These are phyloP conservation scores for Anastatica hierochuntica DNA, from an alignment of 345 rosid species.

Conservation along the genomic window DNA sequence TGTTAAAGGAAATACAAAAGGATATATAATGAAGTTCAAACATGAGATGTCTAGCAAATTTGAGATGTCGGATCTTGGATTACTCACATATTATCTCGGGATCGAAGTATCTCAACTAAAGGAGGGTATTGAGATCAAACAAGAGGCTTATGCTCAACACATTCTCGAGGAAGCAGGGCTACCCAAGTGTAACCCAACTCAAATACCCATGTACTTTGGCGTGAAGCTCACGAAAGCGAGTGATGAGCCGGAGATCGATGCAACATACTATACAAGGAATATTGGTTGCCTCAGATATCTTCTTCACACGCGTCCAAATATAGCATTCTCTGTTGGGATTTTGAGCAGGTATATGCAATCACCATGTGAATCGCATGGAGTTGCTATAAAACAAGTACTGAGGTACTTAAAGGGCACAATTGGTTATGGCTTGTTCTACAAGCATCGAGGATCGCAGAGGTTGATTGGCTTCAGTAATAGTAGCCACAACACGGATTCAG, in stretches of 20 bases:
- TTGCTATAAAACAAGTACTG: no score
- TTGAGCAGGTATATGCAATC: neutral
- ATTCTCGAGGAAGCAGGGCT: no score
- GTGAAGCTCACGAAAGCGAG: neutral
- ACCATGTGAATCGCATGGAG: neutral
- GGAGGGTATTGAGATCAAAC: no score
- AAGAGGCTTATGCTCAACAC: no score
- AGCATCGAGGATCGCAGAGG: neutral
- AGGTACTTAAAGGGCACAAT: neutral
- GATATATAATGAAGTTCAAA: no score
- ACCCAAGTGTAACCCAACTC: no score
- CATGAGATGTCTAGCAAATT: no score
- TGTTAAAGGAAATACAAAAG: no score
- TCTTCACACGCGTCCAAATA: neutral
- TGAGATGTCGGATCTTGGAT: no score
- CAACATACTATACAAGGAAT: accelerated
- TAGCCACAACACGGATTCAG: neutral
- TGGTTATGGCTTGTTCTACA: neutral
- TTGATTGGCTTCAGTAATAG: neutral
- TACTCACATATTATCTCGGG: no score
- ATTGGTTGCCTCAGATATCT: neutral
- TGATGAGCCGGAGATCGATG: neutral
- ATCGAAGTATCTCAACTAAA: no score
- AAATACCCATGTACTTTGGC: neutral
- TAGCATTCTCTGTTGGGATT: neutral